Evolutionary conservation across 768 basidiomycete genomes (phyloP).

Genomic region (Xanthoconium purpureum): DNA sequence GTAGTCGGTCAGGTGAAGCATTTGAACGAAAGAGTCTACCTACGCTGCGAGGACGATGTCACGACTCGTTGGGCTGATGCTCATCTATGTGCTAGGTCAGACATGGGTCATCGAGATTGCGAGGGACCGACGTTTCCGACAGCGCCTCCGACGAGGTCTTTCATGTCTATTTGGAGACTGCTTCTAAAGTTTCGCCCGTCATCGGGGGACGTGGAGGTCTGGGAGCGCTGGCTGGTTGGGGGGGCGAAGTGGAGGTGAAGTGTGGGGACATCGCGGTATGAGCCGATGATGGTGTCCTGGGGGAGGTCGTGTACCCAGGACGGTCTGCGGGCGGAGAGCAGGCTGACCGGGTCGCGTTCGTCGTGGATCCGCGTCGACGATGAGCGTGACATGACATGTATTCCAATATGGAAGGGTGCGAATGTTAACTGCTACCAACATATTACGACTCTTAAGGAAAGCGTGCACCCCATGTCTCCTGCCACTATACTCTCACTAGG

Average conservation of each 20-base stretch:
- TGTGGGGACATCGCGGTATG: conserved; percentile 31
- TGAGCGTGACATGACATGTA: no score
- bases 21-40: conserved; percentile 24
- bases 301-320: conserved; percentile 30
- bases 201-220: conserved; percentile 38
- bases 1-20: neutral
- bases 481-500: conserved; percentile 59
- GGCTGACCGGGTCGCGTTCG: no score
- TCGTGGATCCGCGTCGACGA: no score
- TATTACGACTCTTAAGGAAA: no score
- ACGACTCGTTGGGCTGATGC: conserved; percentile 82
- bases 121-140: conserved; percentile 68
- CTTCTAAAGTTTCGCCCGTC: conserved; percentile 58
- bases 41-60: conserved; percentile 91
- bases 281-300: conserved; percentile 28
- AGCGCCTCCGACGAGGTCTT: conserved; percentile 73
- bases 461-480: no score
- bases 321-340: conserved; percentile 32
- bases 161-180: conserved; percentile 75
- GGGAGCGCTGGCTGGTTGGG: conserved; percentile 11
- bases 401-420: no score
- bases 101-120: neutral
- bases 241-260: conserved; percentile 17
- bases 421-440: no score
- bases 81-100: conserved; percentile 58